phyloP scores from a whole-genome alignment of 2,329 filamentous ascomycete species.

The Diplocarpon mali region DNA sequence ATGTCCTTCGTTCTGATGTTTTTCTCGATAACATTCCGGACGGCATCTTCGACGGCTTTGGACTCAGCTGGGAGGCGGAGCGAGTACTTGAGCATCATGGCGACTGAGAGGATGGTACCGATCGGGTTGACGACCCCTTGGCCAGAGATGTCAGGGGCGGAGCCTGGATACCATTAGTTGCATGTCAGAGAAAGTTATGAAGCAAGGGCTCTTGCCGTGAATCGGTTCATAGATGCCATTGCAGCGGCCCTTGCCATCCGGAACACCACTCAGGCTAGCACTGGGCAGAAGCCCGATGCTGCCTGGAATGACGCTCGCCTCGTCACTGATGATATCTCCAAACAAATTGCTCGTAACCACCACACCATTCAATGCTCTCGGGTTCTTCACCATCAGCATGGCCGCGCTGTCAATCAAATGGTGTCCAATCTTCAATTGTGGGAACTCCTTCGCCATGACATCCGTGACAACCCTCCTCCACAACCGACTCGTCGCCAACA shows the following conservation, averaged over 20 bases:
- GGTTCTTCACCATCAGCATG: constrained; percentile 96
- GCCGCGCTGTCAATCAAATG: constrained; percentile 95
- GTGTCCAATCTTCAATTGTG: constrained; percentile 70
- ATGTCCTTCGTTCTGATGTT: constrained; percentile 77
- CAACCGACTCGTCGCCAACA: constrained; percentile 77
- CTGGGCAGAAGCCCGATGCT: constrained; percentile 80
- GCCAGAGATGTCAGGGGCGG: constrained; percentile 86
- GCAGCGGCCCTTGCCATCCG: constrained; percentile 71
- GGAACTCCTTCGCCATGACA: constrained; percentile 80
- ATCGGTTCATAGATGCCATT: constrained; percentile 98
- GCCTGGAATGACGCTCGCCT: constrained; percentile 89
- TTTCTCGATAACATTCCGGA: constrained; percentile 66
- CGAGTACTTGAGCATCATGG: constrained; percentile 95
- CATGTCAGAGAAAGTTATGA: too few species aligned
- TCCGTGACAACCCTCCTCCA: constrained; percentile 84
- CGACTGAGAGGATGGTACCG: constrained; percentile 80
- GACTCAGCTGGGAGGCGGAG: constrained; percentile 70
- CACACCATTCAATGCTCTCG: constrained; percentile 75
- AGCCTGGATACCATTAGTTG: constrained; percentile 40
- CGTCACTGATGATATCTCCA: constrained; percentile 91
- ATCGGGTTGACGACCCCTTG: constrained; percentile 87
- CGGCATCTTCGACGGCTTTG: constrained; percentile 68
- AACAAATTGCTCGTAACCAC: constrained; percentile 91
- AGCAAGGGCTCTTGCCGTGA: constrained; percentile 50
- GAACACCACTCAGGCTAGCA: constrained; percentile 76